Evolutionary conservation across 306 rosid species (phyloP).

Genomic region (Sesbania bispinosa): DNA sequence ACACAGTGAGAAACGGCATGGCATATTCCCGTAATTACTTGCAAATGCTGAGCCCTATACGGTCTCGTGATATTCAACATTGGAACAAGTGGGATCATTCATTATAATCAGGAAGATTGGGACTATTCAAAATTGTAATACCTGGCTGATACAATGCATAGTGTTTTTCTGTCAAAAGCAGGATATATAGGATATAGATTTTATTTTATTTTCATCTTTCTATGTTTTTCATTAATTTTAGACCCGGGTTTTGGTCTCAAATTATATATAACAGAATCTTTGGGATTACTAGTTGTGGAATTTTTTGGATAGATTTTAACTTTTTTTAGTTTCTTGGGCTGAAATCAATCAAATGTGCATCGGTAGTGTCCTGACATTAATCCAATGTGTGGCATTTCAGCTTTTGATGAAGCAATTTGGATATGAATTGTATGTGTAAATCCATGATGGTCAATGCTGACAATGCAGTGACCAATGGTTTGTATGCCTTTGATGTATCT

Average conservation of each 20-base stretch:
- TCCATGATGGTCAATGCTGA: neutral
- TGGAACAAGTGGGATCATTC: slow-evolving; percentile 33
- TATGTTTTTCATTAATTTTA: neutral
- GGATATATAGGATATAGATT: neutral
- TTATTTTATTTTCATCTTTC: neutral
- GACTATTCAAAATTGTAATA: slow-evolving; percentile 15
- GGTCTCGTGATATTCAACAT: slow-evolving; percentile 39
- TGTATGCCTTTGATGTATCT: neutral
- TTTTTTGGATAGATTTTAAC: neutral
- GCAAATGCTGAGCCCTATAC: slow-evolving; percentile 30
- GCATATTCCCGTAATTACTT: slow-evolving; percentile 59
- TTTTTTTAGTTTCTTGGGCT: slow-evolving; percentile 12
- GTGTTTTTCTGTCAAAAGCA: too few species aligned
- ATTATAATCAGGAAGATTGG: slow-evolving; percentile 17
- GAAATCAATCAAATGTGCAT: neutral
- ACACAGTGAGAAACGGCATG: slow-evolving; percentile 11
- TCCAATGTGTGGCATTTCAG: neutral
- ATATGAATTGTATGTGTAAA: neutral
- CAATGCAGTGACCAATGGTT: slow-evolving; percentile 9
- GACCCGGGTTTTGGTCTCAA: neutral
- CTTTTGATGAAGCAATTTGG: neutral
- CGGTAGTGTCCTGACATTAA: neutral
- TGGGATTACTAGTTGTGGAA: neutral
- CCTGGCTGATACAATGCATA: too few species aligned
- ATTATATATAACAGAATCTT: neutral